Conservation (phyloP, 1,284 basidiomycete genomes). For the Cryptococcus deneoformans region DNA sequence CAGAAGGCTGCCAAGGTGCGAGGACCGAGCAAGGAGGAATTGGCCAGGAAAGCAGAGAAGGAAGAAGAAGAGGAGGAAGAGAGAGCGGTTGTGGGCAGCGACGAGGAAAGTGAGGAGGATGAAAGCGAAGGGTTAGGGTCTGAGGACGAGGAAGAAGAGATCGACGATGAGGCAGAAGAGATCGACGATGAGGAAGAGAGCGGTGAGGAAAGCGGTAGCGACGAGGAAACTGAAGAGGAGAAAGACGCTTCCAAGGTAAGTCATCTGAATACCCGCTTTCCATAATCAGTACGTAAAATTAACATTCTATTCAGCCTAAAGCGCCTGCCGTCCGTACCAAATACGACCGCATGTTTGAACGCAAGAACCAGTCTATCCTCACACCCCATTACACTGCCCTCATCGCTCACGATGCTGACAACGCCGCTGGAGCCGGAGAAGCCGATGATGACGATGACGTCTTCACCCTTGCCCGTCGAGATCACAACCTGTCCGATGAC, state of each 20-base stretch:
- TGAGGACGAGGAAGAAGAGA: neutral
- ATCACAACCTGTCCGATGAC: constrained; percentile 63
- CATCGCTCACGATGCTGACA: constrained; percentile 62
- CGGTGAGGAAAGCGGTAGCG: constrained; percentile 18
- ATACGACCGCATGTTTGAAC: constrained; percentile 97
- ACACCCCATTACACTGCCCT: constrained; percentile 90
- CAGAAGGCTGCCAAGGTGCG: constrained; percentile 58
- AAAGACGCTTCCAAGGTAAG: too few relatives aligned
- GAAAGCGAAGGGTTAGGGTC: constrained; percentile 26
- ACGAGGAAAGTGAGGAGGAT: constrained; percentile 27
- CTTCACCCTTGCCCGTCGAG: constrained; percentile 84
- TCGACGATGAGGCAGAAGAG: constrained; percentile 39
- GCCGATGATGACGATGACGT: constrained; percentile 73
- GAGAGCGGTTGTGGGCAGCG: constrained; percentile 11
- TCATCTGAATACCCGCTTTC: neutral
- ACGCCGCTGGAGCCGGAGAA: constrained; percentile 41
- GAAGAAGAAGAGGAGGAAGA: constrained; percentile 19
- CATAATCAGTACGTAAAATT: neutral
- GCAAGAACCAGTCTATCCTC: constrained; percentile 92
- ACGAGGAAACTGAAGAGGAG: neutral
- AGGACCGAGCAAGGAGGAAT: constrained; percentile 22
- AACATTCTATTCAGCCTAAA: constrained; percentile 1
- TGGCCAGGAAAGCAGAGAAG: constrained; percentile 23
- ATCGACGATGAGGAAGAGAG: constrained; percentile 39
- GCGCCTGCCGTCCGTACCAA: constrained; percentile 71